phyloP scores from a whole-genome alignment of 768 basidiomycete genomes.

The Leccinum aurantiacum region DNA sequence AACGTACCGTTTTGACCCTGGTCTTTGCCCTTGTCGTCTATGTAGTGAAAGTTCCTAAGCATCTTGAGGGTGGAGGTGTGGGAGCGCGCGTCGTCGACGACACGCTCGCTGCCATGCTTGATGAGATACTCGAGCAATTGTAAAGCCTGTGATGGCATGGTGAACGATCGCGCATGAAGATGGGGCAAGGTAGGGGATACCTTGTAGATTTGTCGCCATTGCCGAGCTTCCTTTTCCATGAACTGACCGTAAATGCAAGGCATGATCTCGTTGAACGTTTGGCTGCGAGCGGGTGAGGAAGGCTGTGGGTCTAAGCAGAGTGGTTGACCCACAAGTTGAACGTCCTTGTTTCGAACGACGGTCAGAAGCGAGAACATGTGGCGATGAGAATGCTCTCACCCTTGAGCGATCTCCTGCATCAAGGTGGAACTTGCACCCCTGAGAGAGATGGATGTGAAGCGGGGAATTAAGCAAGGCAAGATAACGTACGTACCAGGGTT shows the following conservation, averaged over 20 bases:
- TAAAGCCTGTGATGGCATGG: conserved; percentile 55
- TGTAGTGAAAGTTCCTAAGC: conserved; percentile 96
- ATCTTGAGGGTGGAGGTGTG: conserved; percentile 96
- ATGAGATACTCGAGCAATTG: conserved; percentile 94
- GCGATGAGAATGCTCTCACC: conserved; percentile 50
- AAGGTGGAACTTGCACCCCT: conserved; percentile 98
- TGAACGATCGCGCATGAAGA: conserved; percentile 1
- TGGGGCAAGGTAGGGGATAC: conserved; percentile 34
- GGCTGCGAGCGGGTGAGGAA: conserved; percentile 47
- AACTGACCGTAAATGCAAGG: conserved; percentile 92
- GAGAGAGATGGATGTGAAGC: conserved; percentile 10
- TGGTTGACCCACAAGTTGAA: conserved; percentile 81
- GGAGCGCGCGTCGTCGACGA: conserved; percentile 94
- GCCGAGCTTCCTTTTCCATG: conserved; percentile 97
- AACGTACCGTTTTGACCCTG: conserved; percentile 91
- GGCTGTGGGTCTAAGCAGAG: neutral
- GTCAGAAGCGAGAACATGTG: neutral
- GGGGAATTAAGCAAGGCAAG: neutral
- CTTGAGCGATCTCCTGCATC: conserved; percentile 98
- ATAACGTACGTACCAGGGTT: conserved; percentile 84
- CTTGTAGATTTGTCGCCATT: conserved; percentile 99
- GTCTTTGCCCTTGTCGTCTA: conserved; percentile 98
- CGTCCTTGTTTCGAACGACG: conserved; percentile 57
- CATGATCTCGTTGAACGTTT: conserved; percentile 99
- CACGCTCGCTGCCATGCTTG: conserved; percentile 96